These are phyloP conservation scores for Xylaria digitata DNA, from an alignment of 2,329 filamentous ascomycete species.

Conservation along the genomic window DNA sequence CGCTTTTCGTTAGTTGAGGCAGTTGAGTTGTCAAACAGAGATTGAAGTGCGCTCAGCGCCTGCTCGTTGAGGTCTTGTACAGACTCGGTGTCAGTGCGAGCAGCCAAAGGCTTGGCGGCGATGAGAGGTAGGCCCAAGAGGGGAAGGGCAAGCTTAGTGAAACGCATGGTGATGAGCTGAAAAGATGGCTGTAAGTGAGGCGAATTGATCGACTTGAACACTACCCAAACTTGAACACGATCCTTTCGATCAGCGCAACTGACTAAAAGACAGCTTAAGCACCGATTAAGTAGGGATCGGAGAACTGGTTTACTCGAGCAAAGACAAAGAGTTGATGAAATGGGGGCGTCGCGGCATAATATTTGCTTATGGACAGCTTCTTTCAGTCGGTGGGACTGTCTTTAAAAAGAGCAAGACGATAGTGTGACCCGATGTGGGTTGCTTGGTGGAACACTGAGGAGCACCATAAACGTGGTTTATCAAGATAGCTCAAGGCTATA, in stretches of 20 bases:
- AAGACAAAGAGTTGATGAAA: conserved; percentile 20
- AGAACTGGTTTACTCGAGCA: conserved; percentile 1
- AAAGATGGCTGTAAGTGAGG: background rate
- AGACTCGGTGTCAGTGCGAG: conserved; percentile 16
- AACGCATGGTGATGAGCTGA: conserved; percentile 28
- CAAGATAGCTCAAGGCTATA: background rate
- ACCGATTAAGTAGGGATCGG: conserved; percentile 6
- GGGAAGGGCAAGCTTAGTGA: conserved; percentile 17
- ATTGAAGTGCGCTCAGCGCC: conserved; percentile 26
- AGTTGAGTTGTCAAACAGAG: background rate
- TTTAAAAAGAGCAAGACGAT: conserved; percentile 1
- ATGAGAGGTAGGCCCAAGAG: conserved; percentile 29
- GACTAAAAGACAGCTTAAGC: conserved; percentile 1
- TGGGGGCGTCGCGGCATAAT: conserved; percentile 10
- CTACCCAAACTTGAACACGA: background rate
- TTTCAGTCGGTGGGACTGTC: background rate
- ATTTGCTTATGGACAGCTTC: conserved; percentile 19
- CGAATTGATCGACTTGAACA: background rate
- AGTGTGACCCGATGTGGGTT: conserved; percentile 22
- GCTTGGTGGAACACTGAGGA: conserved; percentile 13
- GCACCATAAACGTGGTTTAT: conserved; percentile 4
- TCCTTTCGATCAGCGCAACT: background rate
- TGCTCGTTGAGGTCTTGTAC: conserved; percentile 29
- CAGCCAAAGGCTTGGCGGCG: conserved; percentile 15
- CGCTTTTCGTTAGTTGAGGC: background rate